A percentile compares a stretch with the other conserved stretches of the same genome.
Evolutionary conservation across 257 asterid genomes (phyloP).

Genomic region (Penstemon eatonii): DNA sequence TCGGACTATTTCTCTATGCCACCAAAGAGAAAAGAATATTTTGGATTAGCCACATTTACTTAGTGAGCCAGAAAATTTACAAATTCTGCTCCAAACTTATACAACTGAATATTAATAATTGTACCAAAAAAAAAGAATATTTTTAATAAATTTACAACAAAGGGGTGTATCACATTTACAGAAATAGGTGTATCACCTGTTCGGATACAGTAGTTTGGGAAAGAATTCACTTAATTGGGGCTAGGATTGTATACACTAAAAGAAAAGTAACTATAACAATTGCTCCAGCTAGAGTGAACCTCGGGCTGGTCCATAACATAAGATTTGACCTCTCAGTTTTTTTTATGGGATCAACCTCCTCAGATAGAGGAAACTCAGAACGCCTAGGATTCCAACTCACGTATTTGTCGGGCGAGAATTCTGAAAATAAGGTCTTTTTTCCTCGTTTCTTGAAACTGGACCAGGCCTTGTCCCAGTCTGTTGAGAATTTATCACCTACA

Average conservation of each 20-base stretch:
- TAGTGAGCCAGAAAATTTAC: conserved; percentile 20
- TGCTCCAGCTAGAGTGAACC: conserved; percentile 67
- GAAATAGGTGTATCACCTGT: conserved; percentile 6
- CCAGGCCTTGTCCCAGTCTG: conserved; percentile 98
- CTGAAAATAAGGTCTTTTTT: conserved; percentile 64
- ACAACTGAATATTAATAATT: background rate
- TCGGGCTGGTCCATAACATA: conserved; percentile 81
- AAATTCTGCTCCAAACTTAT: conserved; percentile 2
- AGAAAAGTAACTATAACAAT: conserved; percentile 70
- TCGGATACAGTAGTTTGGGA: background rate
- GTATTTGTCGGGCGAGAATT: conserved; percentile 73
- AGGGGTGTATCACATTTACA: conserved; percentile 25
- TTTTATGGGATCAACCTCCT: conserved; percentile 93
- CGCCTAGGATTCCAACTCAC: conserved; percentile 92
- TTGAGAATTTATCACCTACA: conserved; percentile 67
- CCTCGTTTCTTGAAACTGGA: conserved; percentile 81
- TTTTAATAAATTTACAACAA: too few relatives aligned
- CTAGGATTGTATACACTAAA: conserved; percentile 65
- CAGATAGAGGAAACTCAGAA: conserved; percentile 77
- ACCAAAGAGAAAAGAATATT: background rate
- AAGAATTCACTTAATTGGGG: conserved; percentile 52
- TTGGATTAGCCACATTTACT: background rate
- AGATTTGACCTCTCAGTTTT: conserved; percentile 89
- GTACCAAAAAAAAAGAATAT: too few relatives aligned
- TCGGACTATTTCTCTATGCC: background rate